Base-by-base conservation (phyloP, 768 basidiomycete species). In the Kwoniella sp. region DNA sequence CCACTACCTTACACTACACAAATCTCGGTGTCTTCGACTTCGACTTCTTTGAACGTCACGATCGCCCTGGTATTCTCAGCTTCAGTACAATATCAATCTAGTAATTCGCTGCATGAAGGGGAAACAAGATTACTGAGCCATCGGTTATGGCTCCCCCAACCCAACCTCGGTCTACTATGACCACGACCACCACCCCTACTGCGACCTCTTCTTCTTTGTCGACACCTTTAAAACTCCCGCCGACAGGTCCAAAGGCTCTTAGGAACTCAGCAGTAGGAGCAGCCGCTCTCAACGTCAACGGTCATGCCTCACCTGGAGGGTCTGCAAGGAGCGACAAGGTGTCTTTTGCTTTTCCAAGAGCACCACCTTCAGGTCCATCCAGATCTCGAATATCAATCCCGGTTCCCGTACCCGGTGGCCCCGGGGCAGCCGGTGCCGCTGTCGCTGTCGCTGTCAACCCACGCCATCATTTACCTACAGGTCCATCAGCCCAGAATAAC, bases 201-300 rank as follows among this genome's bases (percentile, higher is more conserved):
- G 6, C 30, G 54, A 7, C 44, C n/a, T n/a, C n/a, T n/a, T n/a
- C n/a, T n/a, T n/a, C 48, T 25, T 22, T 55, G 9, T 22, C 60
- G 4, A 21, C 60, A 5, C 47, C 40, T 26, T 13, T 26, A n/a
- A 56, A 50, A 27, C 57, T 62, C 7, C 66, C 61, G 10, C 66
- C 66, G 19, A 67, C 66, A 30, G 66, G 66, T 27, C 66, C 66
- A 29, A 67, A 67, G 50, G 66, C 66, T 22, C 33, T 67, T 12
- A 53, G 66, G 13, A 46, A 30, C 29, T 29, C 25, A 24, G 47
- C 27, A 15, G 40, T 15, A 44, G 40, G 10, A 10, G 40, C 40
- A 44, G 40, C 40, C 3, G 40, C 40, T 10, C n/a, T n/a, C n/a
- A n/a, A n/a, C n/a, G n/a, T n/a, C n/a, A n/a, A n/a, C n/a, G n/a